These are phyloP conservation scores for Globisporangium canariense DNA, from an alignment of 352 stramenopile species.

Conservation along the genomic window DNA sequence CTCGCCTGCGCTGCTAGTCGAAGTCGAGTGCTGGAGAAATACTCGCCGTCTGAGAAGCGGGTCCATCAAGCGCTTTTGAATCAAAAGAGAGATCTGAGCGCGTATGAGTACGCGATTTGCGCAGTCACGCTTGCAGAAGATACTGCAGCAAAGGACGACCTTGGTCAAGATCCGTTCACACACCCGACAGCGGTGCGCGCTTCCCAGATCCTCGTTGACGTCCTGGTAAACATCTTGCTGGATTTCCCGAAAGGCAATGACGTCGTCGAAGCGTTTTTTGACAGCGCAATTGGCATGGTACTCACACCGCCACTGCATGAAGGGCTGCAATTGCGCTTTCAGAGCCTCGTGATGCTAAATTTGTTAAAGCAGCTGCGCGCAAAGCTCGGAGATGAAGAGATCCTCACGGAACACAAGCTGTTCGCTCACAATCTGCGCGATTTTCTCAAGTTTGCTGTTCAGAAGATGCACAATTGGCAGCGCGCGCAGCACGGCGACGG, in stretches of 20 bases:
- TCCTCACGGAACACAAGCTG: slow-evolving; percentile 45
- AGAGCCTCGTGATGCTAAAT: slow-evolving; percentile 46
- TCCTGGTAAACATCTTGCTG: slow-evolving; percentile 55
- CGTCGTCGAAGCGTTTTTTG: slow-evolving; percentile 48
- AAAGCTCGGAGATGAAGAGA: slow-evolving; percentile 37
- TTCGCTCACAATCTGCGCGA: slow-evolving; percentile 58
- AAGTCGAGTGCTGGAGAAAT: slow-evolving; percentile 32
- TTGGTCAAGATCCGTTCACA: slow-evolving; percentile 52
- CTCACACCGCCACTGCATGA: slow-evolving; percentile 42
- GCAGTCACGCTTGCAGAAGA: slow-evolving; percentile 40
- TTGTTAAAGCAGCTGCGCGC: slow-evolving; percentile 51
- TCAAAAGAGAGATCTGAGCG: slow-evolving; percentile 37
- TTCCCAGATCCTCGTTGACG: slow-evolving; percentile 40
- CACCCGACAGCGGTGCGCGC: slow-evolving; percentile 37
- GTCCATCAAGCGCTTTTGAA: slow-evolving; percentile 38
- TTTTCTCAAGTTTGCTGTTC: slow-evolving; percentile 50
- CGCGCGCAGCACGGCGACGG: slow-evolving; percentile 58
- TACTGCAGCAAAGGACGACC: slow-evolving; percentile 28
- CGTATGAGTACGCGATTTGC: slow-evolving; percentile 35
- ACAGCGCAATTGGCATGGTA: slow-evolving; percentile 28
- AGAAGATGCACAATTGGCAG: slow-evolving; percentile 71
- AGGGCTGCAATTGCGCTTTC: slow-evolving; percentile 48
- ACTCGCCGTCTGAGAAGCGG: slow-evolving; percentile 30
- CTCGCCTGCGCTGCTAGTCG: slow-evolving; percentile 48
- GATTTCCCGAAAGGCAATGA: slow-evolving; percentile 43